Percentiles rank a stretch among this genome's conserved stretches.
Evolutionary conservation across 306 rosid genomes (phyloP).

Genomic region (Citrullus colocynthis): DNA sequence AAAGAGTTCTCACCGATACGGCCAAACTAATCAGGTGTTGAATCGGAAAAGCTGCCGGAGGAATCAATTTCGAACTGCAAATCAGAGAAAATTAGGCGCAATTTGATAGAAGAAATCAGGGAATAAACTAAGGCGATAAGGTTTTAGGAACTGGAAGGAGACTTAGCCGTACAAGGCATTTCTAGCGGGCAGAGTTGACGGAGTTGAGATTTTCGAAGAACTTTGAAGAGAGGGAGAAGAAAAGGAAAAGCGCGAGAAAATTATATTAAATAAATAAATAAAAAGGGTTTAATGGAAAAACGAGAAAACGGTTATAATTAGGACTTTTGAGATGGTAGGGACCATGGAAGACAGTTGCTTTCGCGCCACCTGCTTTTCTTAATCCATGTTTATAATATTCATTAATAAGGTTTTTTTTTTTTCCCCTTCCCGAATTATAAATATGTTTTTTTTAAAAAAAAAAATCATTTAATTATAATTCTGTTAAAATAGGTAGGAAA

Average conservation of each 20-base stretch:
- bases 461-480: neutral
- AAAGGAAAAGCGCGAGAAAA: neutral
- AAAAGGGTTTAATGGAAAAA: neutral
- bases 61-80: neutral
- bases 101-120: neutral
- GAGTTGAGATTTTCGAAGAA: neutral
- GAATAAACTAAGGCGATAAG: neutral
- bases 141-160: neutral
- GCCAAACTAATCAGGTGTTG: neutral
- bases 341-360: conserved; percentile 7
- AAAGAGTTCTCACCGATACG: neutral
- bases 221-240: neutral
- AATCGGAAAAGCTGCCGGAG: neutral
- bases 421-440: too few species aligned
- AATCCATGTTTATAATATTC: neutral
- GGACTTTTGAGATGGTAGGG: conserved; percentile 3
- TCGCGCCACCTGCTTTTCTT: conserved; percentile 11
- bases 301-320: conserved; percentile 4
- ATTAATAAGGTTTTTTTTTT: too few species aligned
- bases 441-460: neutral
- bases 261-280: neutral
- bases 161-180: neutral
- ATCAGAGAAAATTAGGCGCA: neutral
- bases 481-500: neutral
- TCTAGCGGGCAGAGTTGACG: neutral